Evolutionary conservation across 2,329 filamentous ascomycete species (phyloP).

Genomic region (Sarocladium strictum): DNA sequence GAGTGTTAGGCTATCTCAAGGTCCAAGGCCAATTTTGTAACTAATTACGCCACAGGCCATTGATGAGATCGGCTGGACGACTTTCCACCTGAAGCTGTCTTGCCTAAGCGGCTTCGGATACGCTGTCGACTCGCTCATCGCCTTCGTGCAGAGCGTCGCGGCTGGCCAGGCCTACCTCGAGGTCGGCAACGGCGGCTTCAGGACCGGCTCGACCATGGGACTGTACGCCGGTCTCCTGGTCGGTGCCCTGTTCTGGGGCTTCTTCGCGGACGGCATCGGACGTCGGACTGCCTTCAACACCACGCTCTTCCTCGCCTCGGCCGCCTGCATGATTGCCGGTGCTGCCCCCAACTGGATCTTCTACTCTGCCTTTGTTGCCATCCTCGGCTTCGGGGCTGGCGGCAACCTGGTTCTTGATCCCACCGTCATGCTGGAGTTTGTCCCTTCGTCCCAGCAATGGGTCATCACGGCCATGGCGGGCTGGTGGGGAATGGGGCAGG

Average conservation of each 20-base stretch:
- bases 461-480: conserved; percentile 55
- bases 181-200: conserved; percentile 26
- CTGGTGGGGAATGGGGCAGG: conserved; percentile 31
- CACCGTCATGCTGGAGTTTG: conserved; percentile 39
- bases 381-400: conserved; percentile 55
- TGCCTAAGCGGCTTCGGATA: conserved; percentile 45
- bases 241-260: conserved; percentile 58
- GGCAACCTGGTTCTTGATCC: conserved; percentile 61
- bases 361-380: conserved; percentile 51
- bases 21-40: too few relatives aligned
- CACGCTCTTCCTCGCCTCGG: conserved; percentile 50
- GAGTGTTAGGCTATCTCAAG: too few relatives aligned
- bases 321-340: conserved; percentile 57
- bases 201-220: not conserved
- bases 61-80: conserved; percentile 46
- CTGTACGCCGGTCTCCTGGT: conserved; percentile 29
- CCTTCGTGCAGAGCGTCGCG: conserved; percentile 28
- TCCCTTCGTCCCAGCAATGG: conserved; percentile 53
- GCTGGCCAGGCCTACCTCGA: conserved; percentile 48
- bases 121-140: conserved; percentile 25
- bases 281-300: conserved; percentile 59
- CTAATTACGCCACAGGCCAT: conserved; percentile 21
- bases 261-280: conserved; percentile 57
- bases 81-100: conserved; percentile 44
- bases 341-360: conserved; percentile 55